Base-by-base conservation (phyloP, 805 yeast species). In the Hanseniaspora meyeri region DNA sequence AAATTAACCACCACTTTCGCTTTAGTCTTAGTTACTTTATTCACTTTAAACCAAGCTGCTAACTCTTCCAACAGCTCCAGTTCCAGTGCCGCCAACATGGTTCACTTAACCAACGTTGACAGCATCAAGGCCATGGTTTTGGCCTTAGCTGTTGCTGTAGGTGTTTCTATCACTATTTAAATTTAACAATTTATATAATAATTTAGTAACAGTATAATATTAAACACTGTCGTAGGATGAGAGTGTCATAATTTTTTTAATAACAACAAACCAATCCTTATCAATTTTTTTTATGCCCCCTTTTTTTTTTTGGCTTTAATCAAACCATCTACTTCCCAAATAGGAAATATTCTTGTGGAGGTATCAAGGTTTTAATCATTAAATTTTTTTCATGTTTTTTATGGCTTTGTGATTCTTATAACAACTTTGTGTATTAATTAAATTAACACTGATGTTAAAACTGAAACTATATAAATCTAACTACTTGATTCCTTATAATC, bases 111-210 rank as follows among this genome's bases (percentile, higher is more conserved):
- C 47, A 43, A 45, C 20, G 31, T 20, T 34, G 48, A 49, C 42
- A 39, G 47, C 32, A 20, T 49, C 42, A 49, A 39, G 37, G 56
- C 47, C 19, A 52, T 55, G 49, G 7, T 50, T 12, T 43, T 50
- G 19, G 58, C 54, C 34, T 49, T 55, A 34, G 55, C 58, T 38
- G 55, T 55, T 50, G 58, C 58, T 37, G 43, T 43, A 39, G 57
- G 53, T 34, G 57, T 43, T 43, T 55, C 57, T 43, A 24, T 37
- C 20, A 39, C 47, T 43, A 36, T 51, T n/a, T 51, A 51, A 49
- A 11, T 12, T 14, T 12, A 36, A 10, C 5, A 17, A 16, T 37
- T 40, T 24, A 14, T 42, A 42, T 42, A 42, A 24, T 24, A 42
- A 2, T 24, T 42, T 6, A 7, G 19, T 24, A 14, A 6, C 45